Evolutionary conservation across 208 protist species (phyloP).

Genomic region (Plasmodiophora brassicae): DNA sequence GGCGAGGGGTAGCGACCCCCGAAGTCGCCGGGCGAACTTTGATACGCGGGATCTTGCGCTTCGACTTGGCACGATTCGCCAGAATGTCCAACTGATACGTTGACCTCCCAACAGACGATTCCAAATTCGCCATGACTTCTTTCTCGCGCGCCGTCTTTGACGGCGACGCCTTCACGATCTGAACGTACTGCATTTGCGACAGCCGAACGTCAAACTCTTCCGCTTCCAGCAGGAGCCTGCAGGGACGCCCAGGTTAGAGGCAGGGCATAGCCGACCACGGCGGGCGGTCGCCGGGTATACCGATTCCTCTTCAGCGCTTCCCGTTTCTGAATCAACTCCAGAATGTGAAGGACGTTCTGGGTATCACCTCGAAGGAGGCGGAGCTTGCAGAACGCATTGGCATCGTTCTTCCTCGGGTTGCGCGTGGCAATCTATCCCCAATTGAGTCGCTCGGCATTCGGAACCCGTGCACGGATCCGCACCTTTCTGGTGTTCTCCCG

Average conservation of each 20-base stretch:
- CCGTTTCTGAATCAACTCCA: constrained; percentile 1
- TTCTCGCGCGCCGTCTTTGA: background rate
- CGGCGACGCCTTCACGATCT: background rate
- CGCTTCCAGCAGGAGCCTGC: constrained; percentile 7
- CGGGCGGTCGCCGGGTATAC: background rate
- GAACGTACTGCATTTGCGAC: background rate
- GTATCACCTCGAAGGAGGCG: background rate
- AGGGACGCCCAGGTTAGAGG: constrained; percentile 32
- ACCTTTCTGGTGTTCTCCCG: background rate
- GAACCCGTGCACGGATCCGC: background rate
- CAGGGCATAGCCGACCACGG: background rate
- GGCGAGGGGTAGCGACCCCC: background rate
- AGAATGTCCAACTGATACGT: background rate
- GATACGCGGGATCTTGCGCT: background rate
- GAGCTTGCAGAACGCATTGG: background rate
- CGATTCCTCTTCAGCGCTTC: constrained; percentile 1
- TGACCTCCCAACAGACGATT: background rate
- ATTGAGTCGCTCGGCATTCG: too few species aligned
- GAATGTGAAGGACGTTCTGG: background rate
- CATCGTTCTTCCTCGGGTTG: constrained; percentile 8
- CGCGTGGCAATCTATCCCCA: background rate
- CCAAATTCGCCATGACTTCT: background rate
- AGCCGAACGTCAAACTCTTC: constrained; percentile 11
- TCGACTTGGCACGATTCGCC: background rate
- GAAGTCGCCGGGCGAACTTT: background rate